Evolutionary conservation across 2,329 filamentous ascomycete genomes (phyloP).

Genomic region (Lachnellula willkommii): DNA sequence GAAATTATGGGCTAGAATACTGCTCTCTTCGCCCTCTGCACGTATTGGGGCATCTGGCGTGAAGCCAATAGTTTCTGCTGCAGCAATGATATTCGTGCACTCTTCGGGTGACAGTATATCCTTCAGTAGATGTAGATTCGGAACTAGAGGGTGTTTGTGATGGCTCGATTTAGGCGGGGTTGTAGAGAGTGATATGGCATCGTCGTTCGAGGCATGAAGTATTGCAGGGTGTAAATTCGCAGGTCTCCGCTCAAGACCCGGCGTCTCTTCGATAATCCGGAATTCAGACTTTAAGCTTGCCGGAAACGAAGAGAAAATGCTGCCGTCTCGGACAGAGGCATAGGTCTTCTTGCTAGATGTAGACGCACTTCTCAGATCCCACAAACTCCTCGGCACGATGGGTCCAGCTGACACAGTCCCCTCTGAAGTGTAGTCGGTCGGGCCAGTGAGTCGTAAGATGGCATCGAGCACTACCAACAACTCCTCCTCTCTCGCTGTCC

Average conservation of each 20-base stretch:
- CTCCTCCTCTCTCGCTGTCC: constrained; percentile 46
- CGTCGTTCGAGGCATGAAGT: constrained; percentile 54
- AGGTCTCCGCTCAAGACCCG: constrained; percentile 56
- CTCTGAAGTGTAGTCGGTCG: constrained; percentile 46
- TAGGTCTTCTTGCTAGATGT: constrained; percentile 43
- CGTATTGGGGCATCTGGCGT: constrained; percentile 62
- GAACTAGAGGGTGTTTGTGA: constrained; percentile 54
- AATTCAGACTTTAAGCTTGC: constrained; percentile 39
- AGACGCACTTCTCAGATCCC: constrained; percentile 48
- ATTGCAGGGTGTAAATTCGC: constrained; percentile 63
- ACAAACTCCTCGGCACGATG: constrained; percentile 54
- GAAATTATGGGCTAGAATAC: constrained; percentile 66
- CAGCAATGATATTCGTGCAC: constrained; percentile 61
- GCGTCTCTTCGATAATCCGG: constrained; percentile 56
- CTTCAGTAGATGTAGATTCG: constrained; percentile 53
- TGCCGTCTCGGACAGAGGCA: constrained; percentile 53
- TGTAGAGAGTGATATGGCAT: constrained; percentile 49
- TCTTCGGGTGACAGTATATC: constrained; percentile 57
- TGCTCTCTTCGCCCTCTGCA: constrained; percentile 55
- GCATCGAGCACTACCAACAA: constrained; percentile 58
- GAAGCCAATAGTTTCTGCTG: constrained; percentile 60
- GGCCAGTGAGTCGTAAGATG: constrained; percentile 57
- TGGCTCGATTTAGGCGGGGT: constrained; percentile 47
- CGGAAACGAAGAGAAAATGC: constrained; percentile 43
- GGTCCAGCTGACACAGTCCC: constrained; percentile 34